Evolutionary conservation across 192 early-diverging fungal genomes (phyloP).

Genomic region (Podila epicladia): DNA sequence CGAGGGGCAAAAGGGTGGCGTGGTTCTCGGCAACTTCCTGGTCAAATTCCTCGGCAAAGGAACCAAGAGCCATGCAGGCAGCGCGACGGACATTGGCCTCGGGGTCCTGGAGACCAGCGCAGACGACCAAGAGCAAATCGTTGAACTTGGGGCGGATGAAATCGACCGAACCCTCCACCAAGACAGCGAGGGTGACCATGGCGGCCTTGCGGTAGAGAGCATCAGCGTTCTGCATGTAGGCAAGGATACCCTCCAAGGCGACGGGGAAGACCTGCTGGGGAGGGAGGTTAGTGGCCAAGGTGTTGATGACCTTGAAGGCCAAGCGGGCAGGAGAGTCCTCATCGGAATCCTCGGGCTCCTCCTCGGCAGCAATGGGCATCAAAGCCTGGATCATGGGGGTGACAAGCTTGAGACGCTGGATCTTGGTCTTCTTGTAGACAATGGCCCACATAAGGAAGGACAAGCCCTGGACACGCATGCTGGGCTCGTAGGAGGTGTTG

Average conservation of each 20-base stretch:
- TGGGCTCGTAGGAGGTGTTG: constrained; percentile 75
- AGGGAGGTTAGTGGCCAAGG: constrained; percentile 83
- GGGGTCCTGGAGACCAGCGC: constrained; percentile 83
- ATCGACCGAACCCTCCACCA: constrained; percentile 90
- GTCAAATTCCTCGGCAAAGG: constrained; percentile 84
- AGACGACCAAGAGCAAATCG: constrained; percentile 81
- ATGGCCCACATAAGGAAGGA: constrained; percentile 84
- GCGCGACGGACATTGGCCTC: constrained; percentile 83
- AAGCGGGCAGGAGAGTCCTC: constrained; percentile 84
- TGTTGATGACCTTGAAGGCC: constrained; percentile 76
- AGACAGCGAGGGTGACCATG: constrained; percentile 81
- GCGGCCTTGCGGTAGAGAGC: constrained; percentile 84
- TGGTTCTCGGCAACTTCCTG: constrained; percentile 85
- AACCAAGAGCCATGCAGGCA: constrained; percentile 87
- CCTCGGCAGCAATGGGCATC: constrained; percentile 87
- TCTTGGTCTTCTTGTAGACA: constrained; percentile 85
- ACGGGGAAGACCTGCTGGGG: constrained; percentile 90
- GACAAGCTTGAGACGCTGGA: constrained; percentile 87
- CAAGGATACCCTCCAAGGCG: constrained; percentile 74
- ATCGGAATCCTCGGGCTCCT: constrained; percentile 81
- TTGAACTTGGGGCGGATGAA: constrained; percentile 80
- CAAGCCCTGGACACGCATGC: constrained; percentile 80
- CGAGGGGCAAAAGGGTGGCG: constrained; percentile 82
- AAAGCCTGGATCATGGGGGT: constrained; percentile 78
- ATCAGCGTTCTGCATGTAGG: constrained; percentile 82